phyloP scores from a whole-genome alignment of 441 rosid species.

The Geranium incanum region DNA sequence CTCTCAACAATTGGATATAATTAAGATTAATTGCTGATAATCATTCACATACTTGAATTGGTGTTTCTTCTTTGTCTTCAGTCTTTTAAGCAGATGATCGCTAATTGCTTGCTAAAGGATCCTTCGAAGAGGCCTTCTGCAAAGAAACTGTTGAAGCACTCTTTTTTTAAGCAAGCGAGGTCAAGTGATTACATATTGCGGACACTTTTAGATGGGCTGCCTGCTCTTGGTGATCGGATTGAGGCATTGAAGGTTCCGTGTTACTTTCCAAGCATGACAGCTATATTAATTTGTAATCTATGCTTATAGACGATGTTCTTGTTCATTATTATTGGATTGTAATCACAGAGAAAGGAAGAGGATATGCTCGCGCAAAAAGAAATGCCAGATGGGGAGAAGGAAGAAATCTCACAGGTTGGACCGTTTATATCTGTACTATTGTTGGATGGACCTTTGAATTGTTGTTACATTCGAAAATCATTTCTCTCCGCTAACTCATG shows the following conservation, averaged over 20 bases:
- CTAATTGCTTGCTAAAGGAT: constrained; percentile 97
- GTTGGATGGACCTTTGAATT: background rate
- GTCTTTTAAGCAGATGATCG: constrained; percentile 99
- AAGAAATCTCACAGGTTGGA: constrained; percentile 85
- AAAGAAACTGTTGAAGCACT: constrained; percentile 58
- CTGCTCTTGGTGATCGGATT: constrained; percentile 17
- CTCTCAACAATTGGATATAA: constrained; percentile 1
- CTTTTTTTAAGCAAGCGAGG: constrained; percentile 38
- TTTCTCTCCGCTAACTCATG: constrained; percentile 3
- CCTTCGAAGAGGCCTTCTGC: constrained; percentile 91
- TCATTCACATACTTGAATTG: background rate
- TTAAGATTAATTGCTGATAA: background rate
- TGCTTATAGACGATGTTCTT: constrained; percentile 12
- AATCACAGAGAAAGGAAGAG: constrained; percentile 70
- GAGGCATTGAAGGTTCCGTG: constrained; percentile 65
- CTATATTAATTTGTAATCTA: constrained; percentile 13
- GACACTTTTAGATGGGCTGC: constrained; percentile 1
- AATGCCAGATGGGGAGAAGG: constrained; percentile 94
- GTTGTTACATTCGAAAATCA: background rate
- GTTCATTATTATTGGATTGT: constrained; percentile 15
- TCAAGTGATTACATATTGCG: constrained; percentile 47
- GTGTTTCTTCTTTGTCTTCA: constrained; percentile 23
- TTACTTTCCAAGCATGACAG: constrained; percentile 5
- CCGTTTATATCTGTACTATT: constrained; percentile 10
- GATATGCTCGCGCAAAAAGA: constrained; percentile 98